Base-by-base conservation (phyloP, 2,329 filamentous ascomycete genomes). In the Aspergillus unguis region DNA sequence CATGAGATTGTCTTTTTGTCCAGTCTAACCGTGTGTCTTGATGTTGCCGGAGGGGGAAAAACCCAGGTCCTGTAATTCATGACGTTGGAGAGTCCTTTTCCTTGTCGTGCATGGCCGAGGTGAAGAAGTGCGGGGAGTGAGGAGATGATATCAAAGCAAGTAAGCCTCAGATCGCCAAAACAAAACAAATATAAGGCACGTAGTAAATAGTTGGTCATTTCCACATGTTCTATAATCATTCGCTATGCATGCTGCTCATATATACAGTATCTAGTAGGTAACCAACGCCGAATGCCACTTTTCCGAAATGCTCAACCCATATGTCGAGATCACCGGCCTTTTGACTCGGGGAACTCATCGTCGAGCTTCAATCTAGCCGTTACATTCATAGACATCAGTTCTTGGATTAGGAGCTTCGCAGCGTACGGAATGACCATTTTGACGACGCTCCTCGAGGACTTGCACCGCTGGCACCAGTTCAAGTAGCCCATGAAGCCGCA, bases 351-450 rank as follows among this genome's bases (percentile, higher is more conserved):
- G 71, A 99, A 99, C 74, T 97, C 90, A 68, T 99, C 94, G 65
- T 90, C 90, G 60, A 99, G 75, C 77, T 92, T 89, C 74, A 99
- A 77, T 53, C 88, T 81, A 54, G 95, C 92, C 57, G 92, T 88
- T n/a, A 99, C 90, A 71, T 99, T 99, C 94, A 99, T 99, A 71
- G 90, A 95, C 67, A 95, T 86, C 65, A 99, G 74, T 75, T 99
- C 94, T 77, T 99, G 94, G 44, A 97, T 90, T 51, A 99, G 77
- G 67, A 99, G 75, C 80, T 99, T 97, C 1, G 94, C 94, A 17
- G 94, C 94, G 72, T 99, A 99, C 32, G 94, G 94, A 81, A 99
- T 95, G 32, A 87, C 92, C 87, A 99, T 96, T 72, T 88, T 87
- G 11, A 90, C 87, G 27, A 99, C 90, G 29, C 87, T 85, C 52